phyloP scores from a whole-genome alignment of 495 filamentous ascomycete genomes.

The Penicillium turbatum region DNA sequence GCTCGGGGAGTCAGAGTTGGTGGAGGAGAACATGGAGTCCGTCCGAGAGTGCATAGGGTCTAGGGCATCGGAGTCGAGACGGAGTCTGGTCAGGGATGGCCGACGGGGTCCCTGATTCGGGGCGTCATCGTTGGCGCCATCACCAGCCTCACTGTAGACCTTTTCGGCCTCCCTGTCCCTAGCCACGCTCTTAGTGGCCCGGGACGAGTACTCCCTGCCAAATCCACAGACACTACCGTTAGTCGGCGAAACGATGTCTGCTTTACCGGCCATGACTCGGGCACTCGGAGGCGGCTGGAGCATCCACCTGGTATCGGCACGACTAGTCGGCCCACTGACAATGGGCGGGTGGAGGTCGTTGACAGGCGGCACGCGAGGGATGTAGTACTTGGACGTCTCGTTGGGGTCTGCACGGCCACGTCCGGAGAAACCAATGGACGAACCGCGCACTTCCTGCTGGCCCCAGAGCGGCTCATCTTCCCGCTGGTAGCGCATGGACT shows the following conservation, averaged over 20 bases:
- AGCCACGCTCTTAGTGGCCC: constrained; percentile 2
- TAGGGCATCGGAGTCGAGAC: constrained; percentile 26
- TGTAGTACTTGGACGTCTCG: constrained; percentile 55
- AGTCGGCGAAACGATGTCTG: constrained; percentile 41
- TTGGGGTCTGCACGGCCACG: constrained; percentile 38
- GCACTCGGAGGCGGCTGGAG: constrained; percentile 80
- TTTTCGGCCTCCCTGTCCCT: constrained; percentile 1
- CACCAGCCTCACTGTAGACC: constrained; percentile 7
- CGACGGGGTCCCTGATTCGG: constrained; percentile 17
- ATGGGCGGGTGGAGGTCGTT: constrained; percentile 86
- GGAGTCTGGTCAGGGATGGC: constrained; percentile 22
- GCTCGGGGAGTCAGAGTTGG: constrained; percentile 30
- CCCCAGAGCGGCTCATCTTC: constrained; percentile 86
- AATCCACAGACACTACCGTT: constrained; percentile 17
- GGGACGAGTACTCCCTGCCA: constrained; percentile 12
- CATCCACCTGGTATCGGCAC: constrained; percentile 79
- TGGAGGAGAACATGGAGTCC: constrained; percentile 34
- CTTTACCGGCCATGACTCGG: constrained; percentile 82
- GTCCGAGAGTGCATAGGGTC: constrained; percentile 31
- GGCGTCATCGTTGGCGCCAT: constrained; percentile 8
- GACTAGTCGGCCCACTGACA: constrained; percentile 66
- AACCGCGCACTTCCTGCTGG: constrained; percentile 42
- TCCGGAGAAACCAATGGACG: constrained; percentile 51
- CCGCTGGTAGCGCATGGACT: constrained; percentile 70
- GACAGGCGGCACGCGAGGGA: constrained; percentile 69